phyloP scores from a whole-genome alignment of 495 filamentous ascomycete species.

The Aspergillus taichungensis region DNA sequence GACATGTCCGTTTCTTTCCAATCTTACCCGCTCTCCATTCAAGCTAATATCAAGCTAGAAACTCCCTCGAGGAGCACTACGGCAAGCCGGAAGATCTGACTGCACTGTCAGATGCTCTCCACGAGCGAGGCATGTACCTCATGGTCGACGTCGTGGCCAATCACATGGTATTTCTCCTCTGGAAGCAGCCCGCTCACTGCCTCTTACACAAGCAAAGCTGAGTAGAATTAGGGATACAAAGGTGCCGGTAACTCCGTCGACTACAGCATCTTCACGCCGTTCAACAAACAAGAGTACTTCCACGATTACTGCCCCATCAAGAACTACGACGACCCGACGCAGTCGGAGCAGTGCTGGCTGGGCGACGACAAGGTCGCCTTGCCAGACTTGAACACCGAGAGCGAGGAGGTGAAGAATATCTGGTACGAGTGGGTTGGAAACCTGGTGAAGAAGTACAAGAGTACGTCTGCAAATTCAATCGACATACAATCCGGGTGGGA shows the following conservation, averaged over 20 bases:
- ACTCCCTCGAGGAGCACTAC: conserved; percentile 37
- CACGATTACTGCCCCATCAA: conserved; percentile 57
- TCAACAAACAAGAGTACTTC: conserved; percentile 54
- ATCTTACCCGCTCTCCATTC: too few relatives aligned
- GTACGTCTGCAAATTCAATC: conserved; percentile 10
- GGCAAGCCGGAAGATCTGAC: conserved; percentile 58
- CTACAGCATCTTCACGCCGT: conserved; percentile 55
- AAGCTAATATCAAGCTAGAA: background rate
- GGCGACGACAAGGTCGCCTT: conserved; percentile 53
- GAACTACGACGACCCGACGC: conserved; percentile 50
- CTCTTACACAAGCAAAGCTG: background rate
- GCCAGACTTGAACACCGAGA: conserved; percentile 62
- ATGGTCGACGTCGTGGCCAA: conserved; percentile 80
- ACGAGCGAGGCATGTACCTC: conserved; percentile 57
- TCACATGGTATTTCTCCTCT: conserved; percentile 48
- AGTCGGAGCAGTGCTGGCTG: conserved; percentile 52
- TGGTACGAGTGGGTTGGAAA: conserved; percentile 59
- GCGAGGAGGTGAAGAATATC: conserved; percentile 42
- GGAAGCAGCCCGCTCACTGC: background rate
- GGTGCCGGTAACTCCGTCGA: conserved; percentile 47
- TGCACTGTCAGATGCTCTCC: conserved; percentile 48
- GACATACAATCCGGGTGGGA: background rate
- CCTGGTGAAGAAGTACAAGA: conserved; percentile 58
- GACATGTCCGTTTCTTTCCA: conserved; percentile 36
- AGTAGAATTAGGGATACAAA: conserved; percentile 39